Evolutionary conservation across 2,329 filamentous ascomycete genomes (phyloP).

Genomic region (Epichloe sylvatica): DNA sequence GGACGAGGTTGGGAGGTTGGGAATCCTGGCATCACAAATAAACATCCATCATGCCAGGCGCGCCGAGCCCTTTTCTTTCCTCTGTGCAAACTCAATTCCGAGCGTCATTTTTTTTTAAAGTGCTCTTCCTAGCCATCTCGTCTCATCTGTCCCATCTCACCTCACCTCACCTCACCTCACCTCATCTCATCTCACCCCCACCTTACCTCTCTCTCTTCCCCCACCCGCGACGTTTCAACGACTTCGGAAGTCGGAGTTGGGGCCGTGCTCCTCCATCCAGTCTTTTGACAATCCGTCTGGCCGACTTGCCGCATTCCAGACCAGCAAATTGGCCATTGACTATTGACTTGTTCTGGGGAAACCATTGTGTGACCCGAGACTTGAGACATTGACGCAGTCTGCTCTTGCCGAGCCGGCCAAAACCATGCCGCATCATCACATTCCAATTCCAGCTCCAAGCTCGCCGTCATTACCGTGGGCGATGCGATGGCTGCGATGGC

Average conservation of each 20-base stretch:
- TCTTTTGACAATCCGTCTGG: not conserved
- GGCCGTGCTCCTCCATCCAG: not conserved
- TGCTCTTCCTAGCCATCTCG: not conserved
- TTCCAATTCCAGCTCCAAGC: not conserved
- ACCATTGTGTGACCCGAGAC: too few relatives aligned
- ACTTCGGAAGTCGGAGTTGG: not conserved
- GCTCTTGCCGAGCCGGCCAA: not conserved
- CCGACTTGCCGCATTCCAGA: not conserved
- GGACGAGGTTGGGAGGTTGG: conserved; percentile 18
- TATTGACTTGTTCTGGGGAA: too few relatives aligned
- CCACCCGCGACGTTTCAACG: not conserved
- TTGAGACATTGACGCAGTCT: not conserved
- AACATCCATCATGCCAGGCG: not conserved
- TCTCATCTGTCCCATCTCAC: not conserved
- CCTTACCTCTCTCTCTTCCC: too few relatives aligned
- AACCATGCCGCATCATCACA: conserved; percentile 1
- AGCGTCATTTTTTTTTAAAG: not conserved
- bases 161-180: too few relatives aligned
- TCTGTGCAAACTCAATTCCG: not conserved
- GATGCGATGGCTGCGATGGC: conserved; percentile 8
- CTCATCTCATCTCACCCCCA: too few relatives aligned
- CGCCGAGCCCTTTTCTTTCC: not conserved
- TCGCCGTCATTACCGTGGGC: conserved; percentile 5
- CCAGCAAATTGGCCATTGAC: too few relatives aligned
- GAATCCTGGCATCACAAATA: conserved; percentile 1